Percentiles rank a stretch among this genome's conserved stretches.
Conservation (phyloP, 805 yeast genomes). For the Ogataea corticis region DNA sequence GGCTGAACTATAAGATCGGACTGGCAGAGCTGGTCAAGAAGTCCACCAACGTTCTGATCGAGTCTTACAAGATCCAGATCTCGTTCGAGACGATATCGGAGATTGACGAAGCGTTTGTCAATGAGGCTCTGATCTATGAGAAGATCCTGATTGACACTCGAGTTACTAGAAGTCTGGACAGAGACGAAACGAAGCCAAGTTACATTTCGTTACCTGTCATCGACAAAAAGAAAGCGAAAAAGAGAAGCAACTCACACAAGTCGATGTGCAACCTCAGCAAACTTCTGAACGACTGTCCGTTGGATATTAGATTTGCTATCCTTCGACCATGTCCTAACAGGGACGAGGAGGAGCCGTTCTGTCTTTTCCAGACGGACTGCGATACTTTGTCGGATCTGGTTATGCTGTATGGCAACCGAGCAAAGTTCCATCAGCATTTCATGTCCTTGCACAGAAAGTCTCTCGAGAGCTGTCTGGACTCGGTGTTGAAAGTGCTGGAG, state of each 20-base stretch:
- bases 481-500: conserved; percentile 40
- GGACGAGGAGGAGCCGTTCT: conserved; percentile 25
- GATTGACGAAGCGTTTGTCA: conserved; percentile 42
- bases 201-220: conserved; percentile 31
- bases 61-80: conserved; percentile 49
- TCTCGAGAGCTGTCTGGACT: conserved; percentile 39
- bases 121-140: conserved; percentile 41
- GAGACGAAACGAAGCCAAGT: conserved; percentile 26
- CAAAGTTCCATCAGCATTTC: conserved; percentile 54
- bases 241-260: conserved; percentile 18
- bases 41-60: conserved; percentile 51
- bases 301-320: conserved; percentile 33
- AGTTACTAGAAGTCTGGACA: conserved; percentile 21
- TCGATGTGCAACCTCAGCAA: conserved; percentile 21
- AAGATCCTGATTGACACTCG: conserved; percentile 34
- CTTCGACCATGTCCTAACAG: conserved; percentile 28
- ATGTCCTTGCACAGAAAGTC: conserved; percentile 39
- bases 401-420: conserved; percentile 48
- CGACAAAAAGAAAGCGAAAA: conserved; percentile 25
- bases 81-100: conserved; percentile 40
- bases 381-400: conserved; percentile 48
- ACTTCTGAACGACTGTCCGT: conserved; percentile 30
- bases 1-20: conserved; percentile 45
- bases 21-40: conserved; percentile 49
- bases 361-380: conserved; percentile 32